phyloP scores from a whole-genome alignment of 805 yeast species.

The Henningerozyma blattae region DNA sequence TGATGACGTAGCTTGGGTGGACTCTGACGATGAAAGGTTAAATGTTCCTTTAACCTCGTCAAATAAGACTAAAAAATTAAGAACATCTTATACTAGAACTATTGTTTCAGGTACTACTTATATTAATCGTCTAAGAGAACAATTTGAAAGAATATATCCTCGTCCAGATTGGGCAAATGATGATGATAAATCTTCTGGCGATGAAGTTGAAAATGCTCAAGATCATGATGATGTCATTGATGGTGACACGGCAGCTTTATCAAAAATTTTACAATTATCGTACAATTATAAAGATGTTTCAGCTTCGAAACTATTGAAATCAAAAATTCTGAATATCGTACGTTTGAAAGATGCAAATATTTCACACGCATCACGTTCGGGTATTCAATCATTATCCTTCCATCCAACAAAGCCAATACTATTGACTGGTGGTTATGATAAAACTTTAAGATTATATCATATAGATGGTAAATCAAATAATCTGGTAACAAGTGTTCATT shows the following conservation, averaged over 20 bases:
- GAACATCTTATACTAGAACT: slow-evolving; percentile 45
- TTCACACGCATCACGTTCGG: slow-evolving; percentile 56
- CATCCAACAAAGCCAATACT: slow-evolving; percentile 69
- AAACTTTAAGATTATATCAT: slow-evolving; percentile 76
- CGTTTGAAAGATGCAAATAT: slow-evolving; percentile 81
- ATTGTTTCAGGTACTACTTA: slow-evolving; percentile 48
- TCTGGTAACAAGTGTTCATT: slow-evolving; percentile 69
- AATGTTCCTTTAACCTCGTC: slow-evolving; percentile 46
- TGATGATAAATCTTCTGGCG: slow-evolving; percentile 20
- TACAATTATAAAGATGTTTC: slow-evolving; percentile 30
- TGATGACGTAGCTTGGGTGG: slow-evolving; percentile 59
- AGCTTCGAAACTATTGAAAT: slow-evolving; percentile 48
- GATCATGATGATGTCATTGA: slow-evolving; percentile 22
- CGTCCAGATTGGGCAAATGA: slow-evolving; percentile 70
- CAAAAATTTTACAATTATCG: slow-evolving; percentile 27
- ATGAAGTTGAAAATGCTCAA: slow-evolving; percentile 13
- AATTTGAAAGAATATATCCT: slow-evolving; percentile 64
- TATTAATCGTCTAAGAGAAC: slow-evolving; percentile 53
- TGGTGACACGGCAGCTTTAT: slow-evolving; percentile 31
- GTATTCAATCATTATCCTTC: slow-evolving; percentile 76
- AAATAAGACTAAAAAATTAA: slow-evolving; percentile 58
- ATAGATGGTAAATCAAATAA: slow-evolving; percentile 79
- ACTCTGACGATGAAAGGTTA: slow-evolving; percentile 79
- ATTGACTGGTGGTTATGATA: slow-evolving; percentile 86
- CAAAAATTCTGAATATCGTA: slow-evolving; percentile 60